phyloP scores from a whole-genome alignment of 352 stramenopile species.

The Pythium utonaiense region DNA sequence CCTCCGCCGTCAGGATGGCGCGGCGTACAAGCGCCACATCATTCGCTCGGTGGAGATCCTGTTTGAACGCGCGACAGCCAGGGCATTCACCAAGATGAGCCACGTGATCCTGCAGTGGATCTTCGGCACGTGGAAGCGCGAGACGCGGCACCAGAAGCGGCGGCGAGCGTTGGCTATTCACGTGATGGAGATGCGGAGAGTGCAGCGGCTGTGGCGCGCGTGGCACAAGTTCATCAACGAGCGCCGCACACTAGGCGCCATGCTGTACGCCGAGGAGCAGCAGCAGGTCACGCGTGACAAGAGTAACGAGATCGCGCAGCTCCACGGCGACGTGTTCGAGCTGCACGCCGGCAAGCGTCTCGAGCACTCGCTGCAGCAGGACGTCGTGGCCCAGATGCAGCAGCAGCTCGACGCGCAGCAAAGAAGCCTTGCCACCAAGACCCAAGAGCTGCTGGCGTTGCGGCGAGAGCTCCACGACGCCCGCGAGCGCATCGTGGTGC shows the following conservation, averaged over 20 bases:
- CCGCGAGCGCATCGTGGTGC: conserved; percentile 23
- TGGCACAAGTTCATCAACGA: conserved; percentile 64
- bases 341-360: conserved; percentile 30
- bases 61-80: conserved; percentile 52
- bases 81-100: conserved; percentile 55
- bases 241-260: conserved; percentile 61
- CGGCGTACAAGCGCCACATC: conserved; percentile 65
- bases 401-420: conserved; percentile 31
- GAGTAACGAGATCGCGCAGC: conserved; percentile 37
- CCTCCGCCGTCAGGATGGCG: conserved; percentile 57
- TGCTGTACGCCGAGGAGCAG: conserved; percentile 65
- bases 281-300: conserved; percentile 42
- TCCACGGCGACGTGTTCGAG: conserved; percentile 66
- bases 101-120: conserved; percentile 58
- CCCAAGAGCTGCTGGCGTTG: conserved; percentile 51
- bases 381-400: conserved; percentile 37
- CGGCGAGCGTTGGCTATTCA: conserved; percentile 19
- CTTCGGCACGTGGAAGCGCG: conserved; percentile 55
- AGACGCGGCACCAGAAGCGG: conserved; percentile 30
- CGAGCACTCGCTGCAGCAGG: conserved; percentile 35
- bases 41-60: conserved; percentile 56
- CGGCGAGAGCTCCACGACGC: conserved; percentile 43
- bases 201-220: conserved; percentile 38
- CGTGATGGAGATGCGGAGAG: conserved; percentile 25
- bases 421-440: conserved; percentile 33